A percentile compares a stretch with the other conserved stretches of the same genome.
These are phyloP conservation scores for Boletales sp. DNA, from an alignment of 768 basidiomycete genomes.

Conservation along the genomic window DNA sequence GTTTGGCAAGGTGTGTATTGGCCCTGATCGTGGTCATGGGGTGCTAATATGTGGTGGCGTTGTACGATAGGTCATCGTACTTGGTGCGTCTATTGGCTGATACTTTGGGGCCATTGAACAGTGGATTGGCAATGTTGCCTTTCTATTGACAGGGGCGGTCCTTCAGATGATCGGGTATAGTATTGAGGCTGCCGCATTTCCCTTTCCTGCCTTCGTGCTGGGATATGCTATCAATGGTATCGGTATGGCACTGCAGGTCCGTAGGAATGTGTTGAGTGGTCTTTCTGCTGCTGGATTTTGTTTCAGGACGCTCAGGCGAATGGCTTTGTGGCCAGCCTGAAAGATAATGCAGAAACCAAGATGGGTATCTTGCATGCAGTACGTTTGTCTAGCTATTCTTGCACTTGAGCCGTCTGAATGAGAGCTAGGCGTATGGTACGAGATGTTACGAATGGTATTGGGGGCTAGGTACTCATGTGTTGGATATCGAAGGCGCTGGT, in stretches of 20 bases:
- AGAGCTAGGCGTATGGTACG: slow-evolving; percentile 32
- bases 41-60: too few species aligned
- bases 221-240: slow-evolving; percentile 43
- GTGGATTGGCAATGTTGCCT: too few species aligned
- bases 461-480: slow-evolving; percentile 4
- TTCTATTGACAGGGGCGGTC: slow-evolving; percentile 17
- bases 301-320: slow-evolving; percentile 47
- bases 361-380: slow-evolving; percentile 41
- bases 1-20: slow-evolving; percentile 30
- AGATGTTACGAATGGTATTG: background rate
- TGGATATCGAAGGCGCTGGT: slow-evolving; percentile 48
- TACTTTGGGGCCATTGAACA: too few species aligned
- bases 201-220: slow-evolving; percentile 43
- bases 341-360: slow-evolving; percentile 35
- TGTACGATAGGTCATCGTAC: too few species aligned
- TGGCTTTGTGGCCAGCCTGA: slow-evolving; percentile 40
- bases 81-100: too few species aligned
- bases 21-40: too few species aligned
- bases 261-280: background rate
- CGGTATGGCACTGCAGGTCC: slow-evolving; percentile 45
- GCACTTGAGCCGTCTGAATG: background rate
- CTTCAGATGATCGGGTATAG: slow-evolving; percentile 30
- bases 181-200: slow-evolving; percentile 39
- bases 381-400: slow-evolving; percentile 29
- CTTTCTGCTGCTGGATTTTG: background rate